Percentiles rank a stretch among this genome's conserved stretches.
phyloP scores from a whole-genome alignment of 2,329 filamentous ascomycete species.

The Alternaria consortialis region DNA sequence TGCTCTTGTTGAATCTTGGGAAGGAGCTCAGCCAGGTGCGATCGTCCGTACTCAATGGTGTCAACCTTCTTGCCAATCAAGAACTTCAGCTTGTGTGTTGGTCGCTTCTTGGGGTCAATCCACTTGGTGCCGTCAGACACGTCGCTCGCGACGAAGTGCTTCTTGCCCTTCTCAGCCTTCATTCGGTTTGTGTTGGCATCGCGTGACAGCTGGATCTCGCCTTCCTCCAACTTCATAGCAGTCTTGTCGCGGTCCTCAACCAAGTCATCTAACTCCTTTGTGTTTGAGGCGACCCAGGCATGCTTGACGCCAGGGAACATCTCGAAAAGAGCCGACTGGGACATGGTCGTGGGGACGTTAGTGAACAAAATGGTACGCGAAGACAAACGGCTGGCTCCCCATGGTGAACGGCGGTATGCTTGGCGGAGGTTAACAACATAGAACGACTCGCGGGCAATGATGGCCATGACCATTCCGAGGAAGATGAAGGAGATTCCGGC shows the following conservation, averaged over 20 bases:
- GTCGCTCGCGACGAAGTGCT: constrained; percentile 55
- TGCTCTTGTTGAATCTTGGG: constrained; percentile 75
- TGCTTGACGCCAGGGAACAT: constrained; percentile 53
- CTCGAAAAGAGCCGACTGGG: constrained; percentile 51
- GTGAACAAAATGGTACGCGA: constrained; percentile 60
- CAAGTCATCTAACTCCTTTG: constrained; percentile 55
- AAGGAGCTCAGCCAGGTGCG: constrained; percentile 75
- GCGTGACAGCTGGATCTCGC: constrained; percentile 55
- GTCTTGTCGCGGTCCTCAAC: constrained; percentile 56
- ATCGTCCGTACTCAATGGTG: constrained; percentile 85
- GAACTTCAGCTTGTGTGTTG: constrained; percentile 53
- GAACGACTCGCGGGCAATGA: constrained; percentile 58
- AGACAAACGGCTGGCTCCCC: constrained; percentile 56
- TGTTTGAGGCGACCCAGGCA: constrained; percentile 59
- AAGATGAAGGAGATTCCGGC: constrained; percentile 55
- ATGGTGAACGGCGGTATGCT: constrained; percentile 57
- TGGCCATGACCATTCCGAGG: constrained; percentile 53
- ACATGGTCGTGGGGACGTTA: constrained; percentile 55
- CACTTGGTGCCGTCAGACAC: constrained; percentile 55
- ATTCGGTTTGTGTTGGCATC: constrained; percentile 71
- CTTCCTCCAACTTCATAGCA: constrained; percentile 55
- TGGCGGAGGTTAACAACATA: constrained; percentile 60
- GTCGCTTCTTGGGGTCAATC: constrained; percentile 52
- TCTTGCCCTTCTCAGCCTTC: constrained; percentile 66
- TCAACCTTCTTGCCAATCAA: constrained; percentile 61